Conservation (phyloP, 305 asterid genomes). For the Petunia hybrid region DNA sequence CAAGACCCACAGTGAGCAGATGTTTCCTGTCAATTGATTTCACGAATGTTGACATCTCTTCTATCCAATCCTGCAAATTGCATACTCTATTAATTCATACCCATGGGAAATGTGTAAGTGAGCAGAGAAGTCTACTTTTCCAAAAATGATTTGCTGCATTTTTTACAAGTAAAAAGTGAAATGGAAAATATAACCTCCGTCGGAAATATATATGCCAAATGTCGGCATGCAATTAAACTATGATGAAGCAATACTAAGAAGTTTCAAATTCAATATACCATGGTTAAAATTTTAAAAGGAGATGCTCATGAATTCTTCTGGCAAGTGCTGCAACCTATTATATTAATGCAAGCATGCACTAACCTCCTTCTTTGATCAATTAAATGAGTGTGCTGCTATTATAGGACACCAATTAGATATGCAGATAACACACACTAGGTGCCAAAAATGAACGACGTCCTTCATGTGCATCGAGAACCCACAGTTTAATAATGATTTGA, state of each 20-base stretch:
- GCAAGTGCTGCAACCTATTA: neutral
- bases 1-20: constrained; percentile 91
- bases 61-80: constrained; percentile 92
- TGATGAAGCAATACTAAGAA: neutral
- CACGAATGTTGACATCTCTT: constrained; percentile 87
- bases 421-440: neutral
- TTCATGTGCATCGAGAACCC: neutral
- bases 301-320: neutral
- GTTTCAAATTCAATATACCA: neutral
- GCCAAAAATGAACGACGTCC: neutral
- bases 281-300: neutral
- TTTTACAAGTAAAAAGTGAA: neutral
- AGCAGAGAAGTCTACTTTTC: neutral
- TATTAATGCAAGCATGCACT: no score
- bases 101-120: neutral
- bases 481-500: neutral
- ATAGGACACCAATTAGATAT: no score
- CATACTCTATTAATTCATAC: constrained; percentile 25
- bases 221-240: neutral
- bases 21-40: constrained; percentile 89
- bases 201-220: neutral
- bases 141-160: neutral
- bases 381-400: neutral
- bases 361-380: no score
- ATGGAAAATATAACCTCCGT: neutral